phyloP scores from a whole-genome alignment of 345 rosid genomes.

The Linum tenue region DNA sequence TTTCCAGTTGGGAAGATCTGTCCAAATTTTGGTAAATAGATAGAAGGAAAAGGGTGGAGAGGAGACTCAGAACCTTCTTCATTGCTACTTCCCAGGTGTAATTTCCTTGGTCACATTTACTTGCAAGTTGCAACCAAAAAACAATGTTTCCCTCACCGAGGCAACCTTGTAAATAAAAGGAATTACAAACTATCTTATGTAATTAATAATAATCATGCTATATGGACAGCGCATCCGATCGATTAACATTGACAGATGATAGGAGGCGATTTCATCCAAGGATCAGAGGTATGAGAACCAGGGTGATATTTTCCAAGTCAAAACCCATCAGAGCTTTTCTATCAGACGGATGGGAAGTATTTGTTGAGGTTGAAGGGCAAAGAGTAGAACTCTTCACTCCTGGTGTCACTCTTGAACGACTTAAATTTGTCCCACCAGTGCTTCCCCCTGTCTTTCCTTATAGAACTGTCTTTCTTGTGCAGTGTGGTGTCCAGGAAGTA shows the following conservation, averaged over 20 bases:
- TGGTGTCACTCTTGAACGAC: slow-evolving; percentile 53
- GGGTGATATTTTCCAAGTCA: too few relatives aligned
- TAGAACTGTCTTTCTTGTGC: slow-evolving; percentile 35
- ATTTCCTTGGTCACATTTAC: background rate
- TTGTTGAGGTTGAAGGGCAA: slow-evolving; percentile 84
- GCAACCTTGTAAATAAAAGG: too few relatives aligned
- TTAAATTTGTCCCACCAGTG: slow-evolving; percentile 94
- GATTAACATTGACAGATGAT: too few relatives aligned
- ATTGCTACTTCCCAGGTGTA: background rate
- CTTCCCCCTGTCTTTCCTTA: slow-evolving; percentile 83
- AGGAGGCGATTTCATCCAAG: too few relatives aligned
- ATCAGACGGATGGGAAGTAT: slow-evolving; percentile 80
- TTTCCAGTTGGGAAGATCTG: too few relatives aligned
- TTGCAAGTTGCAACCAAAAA: slow-evolving; percentile 1
- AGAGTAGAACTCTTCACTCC: slow-evolving; percentile 83
- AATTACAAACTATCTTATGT: too few relatives aligned
- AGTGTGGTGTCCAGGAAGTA: slow-evolving; percentile 73
- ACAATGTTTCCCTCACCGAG: background rate
- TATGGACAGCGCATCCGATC: too few relatives aligned
- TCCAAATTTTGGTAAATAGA: too few relatives aligned
- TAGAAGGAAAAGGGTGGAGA: too few relatives aligned
- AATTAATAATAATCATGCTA: too few relatives aligned
- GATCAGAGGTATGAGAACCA: too few relatives aligned
- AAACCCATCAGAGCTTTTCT: too few relatives aligned
- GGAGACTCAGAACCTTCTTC: background rate